These are phyloP conservation scores for Ustilago xerochloae DNA, from an alignment of 1,284 basidiomycete species.

Conservation along the genomic window DNA sequence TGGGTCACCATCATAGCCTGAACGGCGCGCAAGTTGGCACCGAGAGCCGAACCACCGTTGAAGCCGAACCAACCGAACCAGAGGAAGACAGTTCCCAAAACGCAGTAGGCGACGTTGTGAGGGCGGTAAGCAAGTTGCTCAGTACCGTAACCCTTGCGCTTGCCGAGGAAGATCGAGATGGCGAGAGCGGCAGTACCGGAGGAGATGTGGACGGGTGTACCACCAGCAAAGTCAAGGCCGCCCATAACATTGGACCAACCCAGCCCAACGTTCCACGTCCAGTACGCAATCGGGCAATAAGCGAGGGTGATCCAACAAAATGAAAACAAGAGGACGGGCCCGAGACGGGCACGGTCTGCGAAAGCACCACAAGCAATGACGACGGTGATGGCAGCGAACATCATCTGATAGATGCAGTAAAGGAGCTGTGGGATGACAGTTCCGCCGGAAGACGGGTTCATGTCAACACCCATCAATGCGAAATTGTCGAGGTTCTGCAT, in stretches of 20 bases:
- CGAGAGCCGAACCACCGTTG: constrained; percentile 69
- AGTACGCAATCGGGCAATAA: constrained; percentile 72
- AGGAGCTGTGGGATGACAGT: constrained; percentile 78
- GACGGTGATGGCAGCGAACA: constrained; percentile 80
- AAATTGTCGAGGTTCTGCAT: constrained; percentile 76
- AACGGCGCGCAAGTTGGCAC: constrained; percentile 69
- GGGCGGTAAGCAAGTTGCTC: constrained; percentile 69
- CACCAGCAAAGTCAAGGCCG: constrained; percentile 70
- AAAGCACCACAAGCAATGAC: constrained; percentile 87
- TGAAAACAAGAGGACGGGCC: constrained; percentile 83
- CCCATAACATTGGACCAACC: constrained; percentile 67
- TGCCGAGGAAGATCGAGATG: constrained; percentile 69
- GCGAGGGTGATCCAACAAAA: constrained; percentile 93
- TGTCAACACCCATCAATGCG: constrained; percentile 82
- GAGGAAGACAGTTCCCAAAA: constrained; percentile 70
- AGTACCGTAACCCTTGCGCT: constrained; percentile 70
- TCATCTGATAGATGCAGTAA: constrained; percentile 88
- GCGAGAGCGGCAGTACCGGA: constrained; percentile 68
- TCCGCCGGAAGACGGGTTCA: constrained; percentile 74
- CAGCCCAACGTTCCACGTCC: constrained; percentile 65
- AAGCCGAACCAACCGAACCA: constrained; percentile 69
- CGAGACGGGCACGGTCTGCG: constrained; percentile 88
- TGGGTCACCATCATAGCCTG: constrained; percentile 70
- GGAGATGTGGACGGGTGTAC: constrained; percentile 69
- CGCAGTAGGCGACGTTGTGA: constrained; percentile 66